A percentile compares a stretch with the other conserved stretches of the same genome.
Evolutionary conservation across 176 grass and related monocot species (phyloP).

Genomic region (Hyparrhenia diplandra): DNA sequence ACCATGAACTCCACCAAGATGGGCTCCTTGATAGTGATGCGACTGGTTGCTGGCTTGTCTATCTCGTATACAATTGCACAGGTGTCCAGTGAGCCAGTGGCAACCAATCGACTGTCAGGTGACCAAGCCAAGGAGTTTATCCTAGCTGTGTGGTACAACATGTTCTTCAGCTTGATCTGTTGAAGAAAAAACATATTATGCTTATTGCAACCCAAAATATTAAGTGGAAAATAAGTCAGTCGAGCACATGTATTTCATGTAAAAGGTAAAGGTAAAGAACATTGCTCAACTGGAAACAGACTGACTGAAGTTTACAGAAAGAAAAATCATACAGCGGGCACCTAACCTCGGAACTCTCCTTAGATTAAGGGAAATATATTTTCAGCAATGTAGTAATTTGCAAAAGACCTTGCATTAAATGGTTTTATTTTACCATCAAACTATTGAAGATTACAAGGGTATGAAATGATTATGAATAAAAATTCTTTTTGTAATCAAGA

Average conservation of each 20-base stretch:
- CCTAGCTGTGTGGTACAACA: conserved; percentile 90
- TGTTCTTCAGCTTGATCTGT: conserved; percentile 95
- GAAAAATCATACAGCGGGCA: not conserved
- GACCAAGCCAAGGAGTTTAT: conserved; percentile 90
- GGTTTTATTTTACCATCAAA: not conserved
- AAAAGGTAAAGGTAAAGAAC: not conserved
- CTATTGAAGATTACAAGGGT: not conserved
- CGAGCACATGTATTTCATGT: not conserved
- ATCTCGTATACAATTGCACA: conserved; percentile 86
- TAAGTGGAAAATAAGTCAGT: not conserved
- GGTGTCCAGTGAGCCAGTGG: conserved; percentile 88
- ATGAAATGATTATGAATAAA: too few relatives aligned
- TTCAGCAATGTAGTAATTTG: not conserved
- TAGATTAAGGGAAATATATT: not conserved
- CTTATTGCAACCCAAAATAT: not conserved
- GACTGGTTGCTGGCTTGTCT: conserved; percentile 67
- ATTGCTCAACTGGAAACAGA: not conserved
- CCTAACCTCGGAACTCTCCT: not conserved
- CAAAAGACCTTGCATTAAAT: not conserved
- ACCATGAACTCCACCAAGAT: conserved; percentile 89
- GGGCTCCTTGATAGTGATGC: conserved; percentile 82
- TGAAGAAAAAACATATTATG: not conserved
- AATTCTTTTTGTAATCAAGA: not conserved
- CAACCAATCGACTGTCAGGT: conserved; percentile 73
- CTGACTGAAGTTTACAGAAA: not conserved